phyloP scores from a whole-genome alignment of 2,329 filamentous ascomycete species.

The Colletotrichum kahawae region DNA sequence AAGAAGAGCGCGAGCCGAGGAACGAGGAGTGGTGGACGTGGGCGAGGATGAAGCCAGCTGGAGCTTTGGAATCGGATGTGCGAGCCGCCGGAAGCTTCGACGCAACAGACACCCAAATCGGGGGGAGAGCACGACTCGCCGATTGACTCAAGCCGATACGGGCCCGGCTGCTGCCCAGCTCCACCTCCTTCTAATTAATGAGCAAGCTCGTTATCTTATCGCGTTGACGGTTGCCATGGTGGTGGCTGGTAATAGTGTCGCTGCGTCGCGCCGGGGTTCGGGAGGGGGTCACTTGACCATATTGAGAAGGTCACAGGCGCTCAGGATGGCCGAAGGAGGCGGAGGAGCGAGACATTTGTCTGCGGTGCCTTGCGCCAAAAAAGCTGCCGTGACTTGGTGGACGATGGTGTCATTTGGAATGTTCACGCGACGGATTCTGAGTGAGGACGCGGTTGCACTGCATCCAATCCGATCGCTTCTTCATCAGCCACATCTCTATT shows the following conservation, averaged over 20 bases:
- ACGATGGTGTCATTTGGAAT: neutral
- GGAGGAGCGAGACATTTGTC: neutral
- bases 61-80: neutral
- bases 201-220: constrained; percentile 6
- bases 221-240: neutral
- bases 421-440: neutral
- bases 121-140: neutral
- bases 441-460: neutral
- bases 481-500: neutral
- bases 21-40: neutral
- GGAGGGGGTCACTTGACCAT: constrained; percentile 3
- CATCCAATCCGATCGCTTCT: neutral
- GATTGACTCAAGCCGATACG: constrained; percentile 1
- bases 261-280: neutral
- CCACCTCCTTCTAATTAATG: neutral
- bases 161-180: neutral
- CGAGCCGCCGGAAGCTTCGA: constrained; percentile 2
- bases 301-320: constrained; percentile 4
- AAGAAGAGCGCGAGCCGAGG: neutral
- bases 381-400: neutral
- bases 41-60: constrained; percentile 6
- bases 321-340: neutral
- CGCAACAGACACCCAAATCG: neutral
- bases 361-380: neutral
- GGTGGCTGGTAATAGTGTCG: neutral